Evolutionary conservation across 495 filamentous ascomycete genomes (phyloP), one percentile per base, ranked within the genome.

Genomic region (Jackrogersella multiformis): DNA sequence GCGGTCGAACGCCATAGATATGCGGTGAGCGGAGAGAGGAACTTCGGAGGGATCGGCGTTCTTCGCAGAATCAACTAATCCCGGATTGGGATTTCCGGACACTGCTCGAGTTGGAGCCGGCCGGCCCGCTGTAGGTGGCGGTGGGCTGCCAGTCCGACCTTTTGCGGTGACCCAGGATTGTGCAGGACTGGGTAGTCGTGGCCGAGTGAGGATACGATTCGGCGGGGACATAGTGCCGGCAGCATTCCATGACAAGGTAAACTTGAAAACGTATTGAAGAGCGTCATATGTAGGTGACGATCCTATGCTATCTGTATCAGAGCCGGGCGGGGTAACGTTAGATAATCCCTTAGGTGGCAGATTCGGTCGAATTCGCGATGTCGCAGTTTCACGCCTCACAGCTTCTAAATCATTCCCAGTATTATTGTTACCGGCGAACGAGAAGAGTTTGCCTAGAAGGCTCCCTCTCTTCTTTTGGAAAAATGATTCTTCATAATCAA

Each of bases 181-280:
- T 0, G 92, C 89, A 2, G 89, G 85, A 1, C 86, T 83, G 1
- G 95, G 94, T 1, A 98, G 84, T 30, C 90, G 86, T 0, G 95
- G 93, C 5, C 90, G 84, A 52, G 81, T 85, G 4, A 97, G 83
- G 57, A 80, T 72, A 13, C 77, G 74, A 53, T 82, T 74, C 6
- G 75, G 73, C 1, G 76, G 68, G 9, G 77, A 69, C 51, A 71
- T 63, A 3, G 69, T 71, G 38, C 71, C 65, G 8, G 63, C 67
- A 56, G 52, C 53, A 23, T 74, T 73, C 71, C 75, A 60, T 24
- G 72, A 71, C 30, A 84, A 71, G 1, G 77, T 74, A 49, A 84
- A 84, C 32, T 79, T 81, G 65, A 84, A 84, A 42, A 79, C 68
- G 42, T 73, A 82, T 18, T 77, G 77, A 16, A 73, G 53, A 18